Evolutionary conservation across 2,329 filamentous ascomycete genomes (phyloP).

Genomic region (Penicillium sp.): DNA sequence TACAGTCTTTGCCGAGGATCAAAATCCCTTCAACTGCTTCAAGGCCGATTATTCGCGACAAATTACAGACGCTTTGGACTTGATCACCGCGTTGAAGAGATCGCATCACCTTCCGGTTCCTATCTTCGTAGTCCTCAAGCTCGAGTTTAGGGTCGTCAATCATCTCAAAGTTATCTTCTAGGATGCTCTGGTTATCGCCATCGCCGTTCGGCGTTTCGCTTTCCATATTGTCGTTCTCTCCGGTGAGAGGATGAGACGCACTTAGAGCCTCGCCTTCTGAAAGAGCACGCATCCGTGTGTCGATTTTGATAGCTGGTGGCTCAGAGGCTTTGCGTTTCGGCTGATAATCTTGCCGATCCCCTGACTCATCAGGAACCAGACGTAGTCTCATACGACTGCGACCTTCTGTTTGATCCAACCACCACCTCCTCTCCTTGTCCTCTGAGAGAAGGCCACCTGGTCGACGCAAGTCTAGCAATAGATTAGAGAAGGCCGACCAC

Average conservation of each 20-base stretch:
- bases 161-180: slow-evolving; percentile 93
- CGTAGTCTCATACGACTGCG: slow-evolving; percentile 91
- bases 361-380: slow-evolving; percentile 73
- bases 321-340: slow-evolving; percentile 74
- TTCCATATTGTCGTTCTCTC: slow-evolving; percentile 35
- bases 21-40: slow-evolving; percentile 92
- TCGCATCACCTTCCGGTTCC: slow-evolving; percentile 96
- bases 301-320: slow-evolving; percentile 46
- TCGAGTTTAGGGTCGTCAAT: slow-evolving; percentile 89
- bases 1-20: slow-evolving; percentile 84
- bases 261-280: slow-evolving; percentile 45
- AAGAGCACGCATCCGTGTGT: slow-evolving; percentile 44
- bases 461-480: slow-evolving; percentile 74
- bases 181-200: slow-evolving; percentile 41
- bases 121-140: slow-evolving; percentile 88
- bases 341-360: slow-evolving; percentile 71
- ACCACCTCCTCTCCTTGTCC: slow-evolving; percentile 70
- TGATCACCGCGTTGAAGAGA: slow-evolving; percentile 86
- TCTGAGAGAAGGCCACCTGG: slow-evolving; percentile 79
- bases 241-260: slow-evolving; percentile 35
- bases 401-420: slow-evolving; percentile 91
- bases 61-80: slow-evolving; percentile 91
- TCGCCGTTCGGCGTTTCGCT: slow-evolving; percentile 32
- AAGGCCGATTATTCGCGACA: slow-evolving; percentile 88
- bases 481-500: slow-evolving; percentile 70